Base-by-base conservation (phyloP, 768 basidiomycete genomes). In the Podaxis sp. region DNA sequence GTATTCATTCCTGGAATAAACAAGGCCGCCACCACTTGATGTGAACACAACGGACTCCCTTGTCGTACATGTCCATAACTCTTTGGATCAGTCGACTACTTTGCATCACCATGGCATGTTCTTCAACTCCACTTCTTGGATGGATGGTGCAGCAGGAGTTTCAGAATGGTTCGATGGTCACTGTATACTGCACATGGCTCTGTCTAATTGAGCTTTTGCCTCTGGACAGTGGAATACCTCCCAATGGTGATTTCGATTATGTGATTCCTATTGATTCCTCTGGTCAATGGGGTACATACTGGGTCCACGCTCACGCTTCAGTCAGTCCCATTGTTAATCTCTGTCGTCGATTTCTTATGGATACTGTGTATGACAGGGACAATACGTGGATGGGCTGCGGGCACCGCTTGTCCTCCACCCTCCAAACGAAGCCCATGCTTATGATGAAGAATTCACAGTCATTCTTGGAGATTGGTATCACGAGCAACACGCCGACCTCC, bases 21-120 rank as follows among this genome's bases (percentile, higher is more conserved):
- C 3, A 63, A 95, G 93, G 28, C 94, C 93, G 1, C 96, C 96
- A 0, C 87, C 93, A 0, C 77, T 97, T 63, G 84, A 88, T 26
- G 84, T 95, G 11, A 82, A 81, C 65, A 82, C 85, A 4, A 82
- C 81, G 19, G 94, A 99, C 73, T 84, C 84, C 0, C 78, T 97
- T 33, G 69, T 90, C 28, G 81, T 98, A 0, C 95, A 98, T 71
- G 86, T 87, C 4, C 79, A 79, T 30, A 95, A 96, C 74, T 84
- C 83, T 2, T 74, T 96, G 60, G 86, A 89, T 59, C 66, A 77
- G 28, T 83, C 88, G 0, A 83, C 90, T 0, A 82, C 88, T 0
- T 76, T 98, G 15, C 96, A 99, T 73, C 90, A 96, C 71, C 96
- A 97, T 75, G 96, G 96, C 65, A 93, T 96, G 89, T 95, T 87